A percentile compares a stretch with the other conserved stretches of the same genome.
These are phyloP conservation scores for Acacia crassicarpa DNA, from an alignment of 306 rosid genomes.

Conservation along the genomic window DNA sequence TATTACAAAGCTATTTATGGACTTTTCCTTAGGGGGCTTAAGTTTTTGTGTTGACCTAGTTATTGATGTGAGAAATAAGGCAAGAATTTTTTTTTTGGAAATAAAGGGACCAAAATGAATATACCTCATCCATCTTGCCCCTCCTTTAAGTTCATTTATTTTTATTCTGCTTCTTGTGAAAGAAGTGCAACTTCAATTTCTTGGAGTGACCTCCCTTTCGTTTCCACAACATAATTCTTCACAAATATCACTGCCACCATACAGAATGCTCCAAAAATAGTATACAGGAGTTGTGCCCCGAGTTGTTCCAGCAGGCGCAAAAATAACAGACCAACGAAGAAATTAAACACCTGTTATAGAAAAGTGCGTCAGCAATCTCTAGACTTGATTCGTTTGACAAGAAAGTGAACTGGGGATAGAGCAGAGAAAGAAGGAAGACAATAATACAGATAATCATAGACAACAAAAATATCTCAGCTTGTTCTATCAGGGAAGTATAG, in stretches of 20 bases:
- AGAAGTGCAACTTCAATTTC: conserved; percentile 62
- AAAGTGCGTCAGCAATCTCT: conserved; percentile 15
- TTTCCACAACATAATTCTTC: conserved; percentile 60
- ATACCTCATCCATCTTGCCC: background rate
- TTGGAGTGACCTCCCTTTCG: conserved; percentile 68
- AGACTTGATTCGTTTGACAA: background rate
- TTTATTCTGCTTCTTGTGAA: conserved; percentile 31
- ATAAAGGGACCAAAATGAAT: background rate
- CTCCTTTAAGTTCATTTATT: background rate
- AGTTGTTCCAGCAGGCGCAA: conserved; percentile 54
- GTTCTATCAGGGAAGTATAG: background rate
- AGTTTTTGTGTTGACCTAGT: background rate
- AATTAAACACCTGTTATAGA: conserved; percentile 53
- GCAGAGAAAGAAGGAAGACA: background rate
- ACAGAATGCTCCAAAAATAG: conserved; percentile 52
- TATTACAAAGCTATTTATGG: background rate
- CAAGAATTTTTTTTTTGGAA: background rate
- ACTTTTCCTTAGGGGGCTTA: background rate
- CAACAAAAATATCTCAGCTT: background rate
- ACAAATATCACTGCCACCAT: conserved; percentile 49
- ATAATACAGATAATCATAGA: background rate
- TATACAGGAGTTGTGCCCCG: conserved; percentile 46
- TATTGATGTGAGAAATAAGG: background rate
- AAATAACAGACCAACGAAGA: conserved; percentile 57
- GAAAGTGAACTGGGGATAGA: background rate